Evolutionary conservation across 331 rosid genomes (phyloP), one percentile per base, ranked within the genome.

Genomic region (Quercus phellos): DNA sequence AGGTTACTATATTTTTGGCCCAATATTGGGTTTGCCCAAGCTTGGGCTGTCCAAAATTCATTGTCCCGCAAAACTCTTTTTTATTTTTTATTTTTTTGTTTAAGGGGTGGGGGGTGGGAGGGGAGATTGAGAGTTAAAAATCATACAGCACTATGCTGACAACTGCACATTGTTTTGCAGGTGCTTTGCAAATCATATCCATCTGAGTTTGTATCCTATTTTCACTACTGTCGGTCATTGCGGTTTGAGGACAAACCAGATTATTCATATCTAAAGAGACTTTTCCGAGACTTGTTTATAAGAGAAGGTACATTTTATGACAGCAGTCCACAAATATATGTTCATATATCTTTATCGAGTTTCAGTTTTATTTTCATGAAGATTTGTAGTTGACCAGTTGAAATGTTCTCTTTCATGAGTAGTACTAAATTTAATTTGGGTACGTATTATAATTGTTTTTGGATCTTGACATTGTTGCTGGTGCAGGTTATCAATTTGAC

Each of bases 171-270:
- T 86, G 79, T 74, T 67, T 70, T 70, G 81, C 88, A 95, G 99
- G 92, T 84, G 35, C 94, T 95, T 55, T 95, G 99, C 92, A 93
- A 88, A 85, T 80, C 99, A 64, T 82, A 86, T 85, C 96, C 99
- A 59, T 81, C 96, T 46, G 99, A 95, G 86, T 95, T 95, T 80
- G 96, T 93, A 68, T 95, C 99, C 69, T 95, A 90, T 85, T 93
- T 95, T 80, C 99, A 91, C 84, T 95, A 95, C 78, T 93, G 99
- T 79, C 97, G 97, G 19, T 83, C 99, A n/a, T 82, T 95, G 89
- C 91, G 90, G 80, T 95, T 95, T 82, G 99, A 91, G 76, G 99
- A 95, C 90, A 95, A 95, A 82, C 99, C 99, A 63, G 99, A 95
- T 88, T 95, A 93, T 87, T 93, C 99, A 11, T 95, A 95, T 77